These are phyloP conservation scores for Cydonia oblonga DNA, from an alignment of 331 rosid species.

Conservation along the genomic window DNA sequence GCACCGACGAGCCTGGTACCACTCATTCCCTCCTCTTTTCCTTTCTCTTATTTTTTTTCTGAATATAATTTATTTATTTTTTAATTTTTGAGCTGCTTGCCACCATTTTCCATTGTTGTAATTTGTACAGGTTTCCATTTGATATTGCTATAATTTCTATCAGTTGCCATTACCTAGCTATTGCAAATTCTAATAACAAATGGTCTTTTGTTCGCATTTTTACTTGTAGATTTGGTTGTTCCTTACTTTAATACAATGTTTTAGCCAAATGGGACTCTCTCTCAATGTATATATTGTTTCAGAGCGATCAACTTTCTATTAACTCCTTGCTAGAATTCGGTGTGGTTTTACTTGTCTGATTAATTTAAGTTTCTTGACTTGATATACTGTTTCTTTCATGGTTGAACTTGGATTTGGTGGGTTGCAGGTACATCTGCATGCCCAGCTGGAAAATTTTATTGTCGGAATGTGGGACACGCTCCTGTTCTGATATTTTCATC, in stretches of 20 bases:
- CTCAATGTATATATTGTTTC: neutral
- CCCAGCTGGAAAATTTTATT: slow-evolving; percentile 66
- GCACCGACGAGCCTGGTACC: slow-evolving; percentile 97
- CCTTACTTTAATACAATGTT: neutral
- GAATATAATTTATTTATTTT: neutral
- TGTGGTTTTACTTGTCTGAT: too few species aligned
- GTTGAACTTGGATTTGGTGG: neutral
- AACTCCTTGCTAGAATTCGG: neutral
- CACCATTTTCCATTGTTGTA: too few species aligned
- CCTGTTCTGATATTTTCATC: slow-evolving; percentile 59
- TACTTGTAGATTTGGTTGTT: neutral
- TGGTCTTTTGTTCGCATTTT: neutral
- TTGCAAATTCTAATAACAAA: neutral
- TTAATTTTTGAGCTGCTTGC: neutral
- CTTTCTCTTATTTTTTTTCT: neutral
- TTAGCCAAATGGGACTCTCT: neutral
- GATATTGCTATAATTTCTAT: neutral
- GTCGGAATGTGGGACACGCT: slow-evolving; percentile 65
- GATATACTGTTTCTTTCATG: neutral
- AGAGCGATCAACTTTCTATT: neutral
- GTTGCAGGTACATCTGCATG: slow-evolving; percentile 88
- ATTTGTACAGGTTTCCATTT: too few species aligned
- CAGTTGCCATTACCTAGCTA: neutral
- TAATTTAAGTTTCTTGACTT: too few species aligned
- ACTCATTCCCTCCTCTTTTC: neutral